phyloP scores from a whole-genome alignment of 805 yeast genomes.

The Blastobotrys chiropterorum region DNA sequence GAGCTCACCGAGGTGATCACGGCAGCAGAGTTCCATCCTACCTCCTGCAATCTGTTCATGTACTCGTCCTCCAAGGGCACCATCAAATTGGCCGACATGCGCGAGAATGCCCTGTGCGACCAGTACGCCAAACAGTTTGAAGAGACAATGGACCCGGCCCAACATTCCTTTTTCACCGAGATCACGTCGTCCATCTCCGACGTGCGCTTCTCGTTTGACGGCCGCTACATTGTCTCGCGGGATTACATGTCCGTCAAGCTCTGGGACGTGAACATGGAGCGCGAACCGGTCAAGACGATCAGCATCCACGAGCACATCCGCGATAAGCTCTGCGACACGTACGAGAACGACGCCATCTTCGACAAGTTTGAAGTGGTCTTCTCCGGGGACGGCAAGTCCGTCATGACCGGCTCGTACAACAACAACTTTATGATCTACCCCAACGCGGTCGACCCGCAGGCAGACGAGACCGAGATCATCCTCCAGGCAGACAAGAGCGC shows the following conservation, averaged over 20 bases:
- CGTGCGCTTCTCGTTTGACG: conserved; percentile 85
- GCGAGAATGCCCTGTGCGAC: conserved; percentile 92
- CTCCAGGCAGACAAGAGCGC: conserved; percentile 98
- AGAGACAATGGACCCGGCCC: conserved; percentile 86
- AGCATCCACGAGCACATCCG: conserved; percentile 93
- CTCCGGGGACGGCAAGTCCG: conserved; percentile 83
- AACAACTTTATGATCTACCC: conserved; percentile 97
- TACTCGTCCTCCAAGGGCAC: conserved; percentile 94
- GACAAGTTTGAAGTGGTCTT: conserved; percentile 97
- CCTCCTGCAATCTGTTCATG: conserved; percentile 87
- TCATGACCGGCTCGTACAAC: conserved; percentile 96
- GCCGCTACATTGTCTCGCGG: conserved; percentile 91
- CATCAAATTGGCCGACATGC: conserved; percentile 92
- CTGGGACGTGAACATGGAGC: conserved; percentile 98
- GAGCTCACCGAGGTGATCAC: conserved; percentile 97
- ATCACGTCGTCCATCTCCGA: conserved; percentile 92
- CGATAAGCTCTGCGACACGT: conserved; percentile 90
- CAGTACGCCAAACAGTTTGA: conserved; percentile 75
- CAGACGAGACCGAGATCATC: conserved; percentile 57
- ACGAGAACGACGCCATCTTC: conserved; percentile 96
- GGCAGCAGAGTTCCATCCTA: conserved; percentile 92
- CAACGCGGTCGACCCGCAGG: conserved; percentile 43
- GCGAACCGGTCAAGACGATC: conserved; percentile 87
- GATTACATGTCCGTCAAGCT: conserved; percentile 96
- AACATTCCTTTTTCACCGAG: conserved; percentile 94